Evolutionary conservation across 2,329 filamentous ascomycete species (phyloP), one percentile per base, ranked within the genome.

Genomic region (Metarhizium brunneum): DNA sequence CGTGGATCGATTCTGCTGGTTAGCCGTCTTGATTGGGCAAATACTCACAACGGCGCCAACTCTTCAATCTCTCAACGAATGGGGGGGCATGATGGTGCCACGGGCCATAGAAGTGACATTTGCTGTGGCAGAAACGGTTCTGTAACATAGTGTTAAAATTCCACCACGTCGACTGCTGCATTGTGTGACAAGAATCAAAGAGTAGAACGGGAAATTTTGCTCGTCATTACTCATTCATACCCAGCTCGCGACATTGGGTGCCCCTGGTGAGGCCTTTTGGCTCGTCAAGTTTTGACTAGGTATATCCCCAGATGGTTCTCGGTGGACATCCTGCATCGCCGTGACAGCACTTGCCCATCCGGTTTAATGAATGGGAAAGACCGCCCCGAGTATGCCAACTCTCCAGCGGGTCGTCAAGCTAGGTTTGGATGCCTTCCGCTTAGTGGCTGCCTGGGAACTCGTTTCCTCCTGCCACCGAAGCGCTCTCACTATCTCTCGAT

Each of bases 401-500:
- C 20, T 48, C 45, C 45, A n/a, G n/a, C n/a, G 30, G 1, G 10
- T n/a, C 13, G 20, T 48, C 45, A 30, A 32, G 2, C 11, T 48
- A 32, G 30, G 14, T 38, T 10, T 50, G 48, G 14, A 36, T 50
- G 14, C 16, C 14, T 14, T 20, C 14, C 30, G 32, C 30, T 45
- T 4, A n/a, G n/a, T 20, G 25, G 49, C 13, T 51, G 49, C 49
- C 7, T 35, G 20, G 29, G 45, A 32, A n/a, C 20, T 40, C 10
- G 29, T 29, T 13, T 18, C 36, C 53, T 18, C n/a, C 20, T 16
- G 32, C 53, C 38, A 30, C 38, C 18, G 25, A 29, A 54, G 43
- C 18, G 32, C 38, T 16, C 18, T 29, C 11, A 43, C 53, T 50
- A 58, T 71, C 67, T 74, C 71, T 74, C 72, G 71, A 70, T 68